Evolutionary conservation across 73 alveolate species (phyloP).

Genomic region (Uronychia binucleata): DNA sequence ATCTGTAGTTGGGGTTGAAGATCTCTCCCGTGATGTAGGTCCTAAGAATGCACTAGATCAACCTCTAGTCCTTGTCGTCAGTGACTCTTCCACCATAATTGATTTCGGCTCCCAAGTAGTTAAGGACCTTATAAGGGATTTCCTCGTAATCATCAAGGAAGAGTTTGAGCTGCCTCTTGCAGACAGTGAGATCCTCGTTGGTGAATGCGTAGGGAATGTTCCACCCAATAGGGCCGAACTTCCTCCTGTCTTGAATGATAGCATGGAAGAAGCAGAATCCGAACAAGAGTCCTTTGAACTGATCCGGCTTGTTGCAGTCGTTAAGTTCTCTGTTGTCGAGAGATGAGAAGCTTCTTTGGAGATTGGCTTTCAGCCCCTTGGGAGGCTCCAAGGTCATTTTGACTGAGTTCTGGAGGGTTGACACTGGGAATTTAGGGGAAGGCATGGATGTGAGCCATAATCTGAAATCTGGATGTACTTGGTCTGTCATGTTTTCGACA

Average conservation of each 20-base stretch:
- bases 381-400: conserved; percentile 97
- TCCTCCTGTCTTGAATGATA: conserved; percentile 98
- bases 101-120: conserved; percentile 94
- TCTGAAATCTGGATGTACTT: conserved; percentile 88
- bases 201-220: conserved; percentile 99
- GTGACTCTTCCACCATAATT: conserved; percentile 98
- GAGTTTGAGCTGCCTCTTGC: conserved; percentile 97
- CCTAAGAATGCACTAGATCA: conserved; percentile 92
- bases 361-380: conserved; percentile 94
- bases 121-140: conserved; percentile 91
- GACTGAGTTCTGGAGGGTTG: conserved; percentile 88
- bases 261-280: conserved; percentile 99
- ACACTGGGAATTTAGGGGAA: conserved; percentile 89
- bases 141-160: conserved; percentile 97
- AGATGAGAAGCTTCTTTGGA: conserved; percentile 91
- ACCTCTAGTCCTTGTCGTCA: conserved; percentile 93
- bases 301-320: conserved; percentile 97
- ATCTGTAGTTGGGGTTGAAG: conserved; percentile 85
- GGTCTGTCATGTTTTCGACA: conserved; percentile 60
- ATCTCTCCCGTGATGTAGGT: conserved; percentile 90
- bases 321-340: conserved; percentile 91
- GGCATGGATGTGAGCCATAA: conserved; percentile 98
- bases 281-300: conserved; percentile 85
- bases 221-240: conserved; percentile 99
- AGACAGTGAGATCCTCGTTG: conserved; percentile 98